Percentiles rank a stretch among this genome's conserved stretches.
Conservation (phyloP, 306 rosid species). For the Geum urbanum region DNA sequence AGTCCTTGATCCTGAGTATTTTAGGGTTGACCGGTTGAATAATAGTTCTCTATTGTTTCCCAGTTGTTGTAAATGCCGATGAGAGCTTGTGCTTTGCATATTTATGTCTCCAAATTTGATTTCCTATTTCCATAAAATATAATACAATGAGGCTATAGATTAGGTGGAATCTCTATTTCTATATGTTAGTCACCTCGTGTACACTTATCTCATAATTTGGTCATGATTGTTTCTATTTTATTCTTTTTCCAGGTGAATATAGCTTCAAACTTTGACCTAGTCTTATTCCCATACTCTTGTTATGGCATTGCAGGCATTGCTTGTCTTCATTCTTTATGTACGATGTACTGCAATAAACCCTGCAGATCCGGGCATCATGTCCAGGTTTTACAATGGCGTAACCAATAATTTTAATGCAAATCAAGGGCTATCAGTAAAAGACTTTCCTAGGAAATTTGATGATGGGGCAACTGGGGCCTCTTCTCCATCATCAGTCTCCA, state of each 20-base stretch:
- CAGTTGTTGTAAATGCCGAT: conserved; percentile 5
- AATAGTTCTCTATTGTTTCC: not conserved
- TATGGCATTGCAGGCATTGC: conserved; percentile 70
- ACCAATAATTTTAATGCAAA: conserved; percentile 37
- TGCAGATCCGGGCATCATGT: conserved; percentile 96
- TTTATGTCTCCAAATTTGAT: not conserved
- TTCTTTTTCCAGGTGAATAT: not conserved
- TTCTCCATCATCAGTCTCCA: conserved; percentile 65
- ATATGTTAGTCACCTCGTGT: not conserved
- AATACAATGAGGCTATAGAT: not conserved
- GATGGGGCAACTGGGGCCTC: conserved; percentile 47
- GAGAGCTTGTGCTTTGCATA: not conserved
- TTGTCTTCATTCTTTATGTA: conserved; percentile 81
- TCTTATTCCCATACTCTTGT: conserved; percentile 27
- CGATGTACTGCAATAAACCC: conserved; percentile 98
- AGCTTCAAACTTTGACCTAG: not conserved
- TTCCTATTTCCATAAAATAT: not conserved
- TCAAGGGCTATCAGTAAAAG: conserved; percentile 50
- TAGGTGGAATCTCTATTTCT: not conserved
- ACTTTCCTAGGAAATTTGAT: conserved; percentile 51
- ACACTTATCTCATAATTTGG: not conserved
- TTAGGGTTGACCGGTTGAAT: not conserved
- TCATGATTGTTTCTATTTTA: not conserved
- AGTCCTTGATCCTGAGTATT: not conserved
- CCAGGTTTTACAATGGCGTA: conserved; percentile 52